Percentiles rank a stretch among this genome's conserved stretches.
phyloP scores from a whole-genome alignment of 176 grass and related monocot genomes.

The Zoysia japonica region DNA sequence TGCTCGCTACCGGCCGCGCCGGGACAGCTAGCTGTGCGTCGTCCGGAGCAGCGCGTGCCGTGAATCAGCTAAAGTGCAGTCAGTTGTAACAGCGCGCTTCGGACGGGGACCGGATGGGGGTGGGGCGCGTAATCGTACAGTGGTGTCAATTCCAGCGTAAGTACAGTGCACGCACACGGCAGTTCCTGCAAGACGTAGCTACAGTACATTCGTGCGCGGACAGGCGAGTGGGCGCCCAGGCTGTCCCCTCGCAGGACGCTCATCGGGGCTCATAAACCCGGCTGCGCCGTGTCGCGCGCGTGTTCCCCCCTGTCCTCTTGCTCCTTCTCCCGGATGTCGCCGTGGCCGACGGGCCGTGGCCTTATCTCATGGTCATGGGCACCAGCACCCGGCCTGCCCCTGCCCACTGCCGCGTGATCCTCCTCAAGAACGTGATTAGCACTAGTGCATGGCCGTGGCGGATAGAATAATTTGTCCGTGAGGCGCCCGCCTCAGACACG shows the following conservation, averaged over 20 bases:
- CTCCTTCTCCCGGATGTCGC: background rate
- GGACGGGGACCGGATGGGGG: background rate
- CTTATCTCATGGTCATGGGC: background rate
- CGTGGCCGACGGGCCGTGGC: no score
- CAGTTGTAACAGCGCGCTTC: background rate
- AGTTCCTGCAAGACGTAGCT: background rate
- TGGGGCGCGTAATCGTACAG: background rate
- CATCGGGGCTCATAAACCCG: slow-evolving; percentile 29
- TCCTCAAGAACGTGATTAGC: background rate
- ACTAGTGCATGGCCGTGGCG: background rate
- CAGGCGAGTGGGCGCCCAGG: slow-evolving; percentile 16
- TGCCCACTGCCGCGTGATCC: background rate
- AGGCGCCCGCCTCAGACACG: background rate
- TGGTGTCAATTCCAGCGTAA: background rate
- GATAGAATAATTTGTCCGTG: background rate
- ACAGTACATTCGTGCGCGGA: background rate
- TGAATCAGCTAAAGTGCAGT: background rate
- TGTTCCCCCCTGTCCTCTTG: slow-evolving; percentile 18
- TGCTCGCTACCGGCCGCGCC: no score
- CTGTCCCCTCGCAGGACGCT: slow-evolving; percentile 36
- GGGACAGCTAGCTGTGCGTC: no score
- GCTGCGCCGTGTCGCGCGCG: slow-evolving; percentile 46
- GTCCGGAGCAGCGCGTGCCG: background rate
- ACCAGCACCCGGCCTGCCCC: background rate
- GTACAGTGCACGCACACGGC: background rate